Conservation (phyloP, 768 basidiomycete species). For the Phanerochaete sordida region DNA sequence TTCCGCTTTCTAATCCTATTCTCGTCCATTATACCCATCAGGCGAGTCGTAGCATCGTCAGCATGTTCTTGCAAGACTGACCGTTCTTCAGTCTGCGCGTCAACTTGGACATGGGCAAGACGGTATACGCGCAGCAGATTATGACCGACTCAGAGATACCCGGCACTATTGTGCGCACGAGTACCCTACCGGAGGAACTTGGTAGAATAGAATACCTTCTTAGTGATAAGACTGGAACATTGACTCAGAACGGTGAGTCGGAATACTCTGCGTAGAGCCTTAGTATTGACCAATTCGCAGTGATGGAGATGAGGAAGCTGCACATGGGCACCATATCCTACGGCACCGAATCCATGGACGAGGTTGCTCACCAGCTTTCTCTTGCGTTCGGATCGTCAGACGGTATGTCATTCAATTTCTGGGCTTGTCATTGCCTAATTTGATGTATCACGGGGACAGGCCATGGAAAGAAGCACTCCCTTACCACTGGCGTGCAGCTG, state of each 20-base stretch:
- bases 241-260: constrained; percentile 93
- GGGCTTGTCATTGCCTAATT: not conserved
- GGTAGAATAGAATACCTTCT: constrained; percentile 94
- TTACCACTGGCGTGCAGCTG: constrained; percentile 76
- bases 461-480: constrained; percentile 29
- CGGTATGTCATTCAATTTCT: not conserved
- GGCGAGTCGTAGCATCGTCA: constrained; percentile 46
- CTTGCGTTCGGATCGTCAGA: constrained; percentile 75
- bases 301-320: constrained; percentile 99
- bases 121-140: constrained; percentile 93
- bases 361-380: constrained; percentile 89
- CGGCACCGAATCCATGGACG: constrained; percentile 98
- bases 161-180: constrained; percentile 94
- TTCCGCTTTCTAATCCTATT: constrained; percentile 97
- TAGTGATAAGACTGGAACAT: constrained; percentile 96
- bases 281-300: constrained; percentile 39
- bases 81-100: constrained; percentile 77
- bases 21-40: constrained; percentile 98
- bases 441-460: no score
- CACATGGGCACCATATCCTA: constrained; percentile 99
- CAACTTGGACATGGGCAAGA: constrained; percentile 99
- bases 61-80: not conserved
- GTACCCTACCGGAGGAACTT: constrained; percentile 94
- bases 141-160: constrained; percentile 93
- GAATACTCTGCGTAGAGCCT: no score